Evolutionary conservation across 805 yeast genomes (phyloP).

Genomic region (Metschnikowia amazonensis): DNA sequence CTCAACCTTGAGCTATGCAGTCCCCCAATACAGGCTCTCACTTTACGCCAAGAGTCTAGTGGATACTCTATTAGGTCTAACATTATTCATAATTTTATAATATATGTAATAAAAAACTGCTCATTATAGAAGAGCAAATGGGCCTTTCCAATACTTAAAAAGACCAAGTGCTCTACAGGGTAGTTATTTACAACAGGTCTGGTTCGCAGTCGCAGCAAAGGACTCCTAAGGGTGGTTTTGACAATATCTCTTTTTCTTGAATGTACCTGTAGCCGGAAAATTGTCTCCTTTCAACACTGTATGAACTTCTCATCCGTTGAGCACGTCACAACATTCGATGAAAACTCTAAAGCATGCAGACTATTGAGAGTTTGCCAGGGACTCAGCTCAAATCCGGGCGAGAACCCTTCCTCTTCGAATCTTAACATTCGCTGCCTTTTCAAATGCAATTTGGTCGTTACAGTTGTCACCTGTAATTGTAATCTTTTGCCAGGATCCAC

Average conservation of each 20-base stretch:
- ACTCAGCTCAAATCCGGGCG: not conserved
- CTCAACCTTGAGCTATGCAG: too few relatives aligned
- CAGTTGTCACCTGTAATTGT: conserved; percentile 13
- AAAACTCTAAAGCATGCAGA: conserved; percentile 2
- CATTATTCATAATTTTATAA: too few relatives aligned
- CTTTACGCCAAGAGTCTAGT: too few relatives aligned
- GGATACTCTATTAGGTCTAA: too few relatives aligned
- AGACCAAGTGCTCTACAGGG: too few relatives aligned
- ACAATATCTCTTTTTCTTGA: not conserved
- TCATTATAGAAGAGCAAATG: too few relatives aligned
- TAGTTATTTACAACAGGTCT: too few relatives aligned
- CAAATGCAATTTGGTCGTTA: conserved; percentile 4
- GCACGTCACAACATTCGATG: conserved; percentile 1
- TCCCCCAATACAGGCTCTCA: too few relatives aligned
- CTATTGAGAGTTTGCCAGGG: not conserved
- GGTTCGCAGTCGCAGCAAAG: too few relatives aligned
- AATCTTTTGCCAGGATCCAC: conserved; percentile 13
- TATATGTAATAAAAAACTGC: too few relatives aligned
- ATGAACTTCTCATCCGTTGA: not conserved
- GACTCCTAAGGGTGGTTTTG: too few relatives aligned
- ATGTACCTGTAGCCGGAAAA: not conserved
- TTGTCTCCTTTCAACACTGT: not conserved
- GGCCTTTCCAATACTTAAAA: too few relatives aligned
- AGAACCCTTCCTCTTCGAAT: not conserved
- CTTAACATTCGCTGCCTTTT: not conserved